These are phyloP conservation scores for Aspergillus haitiensis DNA, from an alignment of 495 filamentous ascomycete genomes.

Conservation along the genomic window DNA sequence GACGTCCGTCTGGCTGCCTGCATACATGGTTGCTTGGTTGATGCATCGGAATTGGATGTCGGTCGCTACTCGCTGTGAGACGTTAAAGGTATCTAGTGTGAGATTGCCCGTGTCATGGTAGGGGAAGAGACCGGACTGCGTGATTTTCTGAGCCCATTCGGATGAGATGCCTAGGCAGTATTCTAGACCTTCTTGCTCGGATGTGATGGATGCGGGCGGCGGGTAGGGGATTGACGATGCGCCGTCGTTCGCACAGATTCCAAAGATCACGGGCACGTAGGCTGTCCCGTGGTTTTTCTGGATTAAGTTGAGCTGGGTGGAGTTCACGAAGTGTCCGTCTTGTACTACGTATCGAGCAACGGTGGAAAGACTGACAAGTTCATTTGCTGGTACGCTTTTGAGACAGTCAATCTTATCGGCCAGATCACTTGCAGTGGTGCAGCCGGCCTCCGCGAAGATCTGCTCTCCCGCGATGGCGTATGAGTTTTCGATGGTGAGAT, in stretches of 20 bases:
- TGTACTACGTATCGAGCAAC: conserved; percentile 47
- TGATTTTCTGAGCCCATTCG: conserved; percentile 37
- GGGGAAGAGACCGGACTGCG: conserved; percentile 43
- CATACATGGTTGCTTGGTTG: conserved; percentile 47
- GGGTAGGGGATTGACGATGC: conserved; percentile 42
- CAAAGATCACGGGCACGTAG: conserved; percentile 44
- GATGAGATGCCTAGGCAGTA: conserved; percentile 35
- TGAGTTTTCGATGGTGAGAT: conserved; percentile 38
- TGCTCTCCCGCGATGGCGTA: conserved; percentile 37
- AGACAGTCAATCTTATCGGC: conserved; percentile 41
- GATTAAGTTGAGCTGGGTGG: conserved; percentile 35
- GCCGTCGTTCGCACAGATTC: conserved; percentile 40
- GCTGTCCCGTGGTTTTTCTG: conserved; percentile 33
- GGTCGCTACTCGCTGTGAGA: conserved; percentile 42
- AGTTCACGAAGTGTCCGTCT: conserved; percentile 46
- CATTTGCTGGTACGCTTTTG: conserved; percentile 30
- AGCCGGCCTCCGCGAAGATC: conserved; percentile 40
- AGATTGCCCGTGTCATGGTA: conserved; percentile 39
- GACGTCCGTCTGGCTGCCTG: conserved; percentile 30
- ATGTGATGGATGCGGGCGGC: conserved; percentile 29
- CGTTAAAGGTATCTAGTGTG: conserved; percentile 46
- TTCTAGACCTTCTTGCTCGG: conserved; percentile 32
- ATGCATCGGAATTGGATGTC: conserved; percentile 48
- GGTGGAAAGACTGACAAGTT: conserved; percentile 29
- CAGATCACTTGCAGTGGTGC: conserved; percentile 33